Percentiles rank a stretch among this genome's conserved stretches.
These are phyloP conservation scores for Trichothecium sympodiale DNA, from an alignment of 2,329 filamentous ascomycete genomes.

Conservation along the genomic window DNA sequence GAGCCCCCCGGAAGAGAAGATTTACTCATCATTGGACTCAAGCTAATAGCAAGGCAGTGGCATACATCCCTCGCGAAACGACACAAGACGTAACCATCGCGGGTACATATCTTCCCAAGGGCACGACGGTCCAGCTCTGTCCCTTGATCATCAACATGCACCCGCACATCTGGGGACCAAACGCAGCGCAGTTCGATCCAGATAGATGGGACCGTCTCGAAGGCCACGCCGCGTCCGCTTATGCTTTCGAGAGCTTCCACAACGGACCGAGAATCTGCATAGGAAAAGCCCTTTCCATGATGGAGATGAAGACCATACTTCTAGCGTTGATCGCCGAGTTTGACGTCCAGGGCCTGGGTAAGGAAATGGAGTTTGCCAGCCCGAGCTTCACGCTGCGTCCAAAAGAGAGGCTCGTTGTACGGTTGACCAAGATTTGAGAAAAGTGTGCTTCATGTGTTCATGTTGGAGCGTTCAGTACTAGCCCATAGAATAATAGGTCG, in stretches of 20 bases:
- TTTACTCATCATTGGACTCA: too few species aligned
- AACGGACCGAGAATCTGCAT: conserved; percentile 26
- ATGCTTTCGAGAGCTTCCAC: conserved; percentile 23
- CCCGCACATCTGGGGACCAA: conserved; percentile 24
- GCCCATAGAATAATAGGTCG: too few species aligned
- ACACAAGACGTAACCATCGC: conserved; percentile 20
- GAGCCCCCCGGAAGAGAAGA: too few species aligned
- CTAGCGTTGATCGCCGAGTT: conserved; percentile 20
- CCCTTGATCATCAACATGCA: conserved; percentile 24
- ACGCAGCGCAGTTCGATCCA: conserved; percentile 22
- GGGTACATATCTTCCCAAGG: conserved; percentile 24
- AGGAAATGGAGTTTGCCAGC: conserved; percentile 5
- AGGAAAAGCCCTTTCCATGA: conserved; percentile 20
- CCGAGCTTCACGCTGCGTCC: conserved; percentile 10
- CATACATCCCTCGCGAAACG: conserved; percentile 21
- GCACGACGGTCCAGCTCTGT: conserved; percentile 24
- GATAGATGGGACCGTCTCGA: conserved; percentile 22
- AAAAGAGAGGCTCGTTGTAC: conserved; percentile 6
- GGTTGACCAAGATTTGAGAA: conserved; percentile 7
- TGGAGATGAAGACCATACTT: conserved; percentile 26
- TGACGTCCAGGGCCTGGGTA: conserved; percentile 12
- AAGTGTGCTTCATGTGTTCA: background rate
- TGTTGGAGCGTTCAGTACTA: too few species aligned
- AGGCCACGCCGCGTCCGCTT: conserved; percentile 14
- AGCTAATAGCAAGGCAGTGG: conserved; percentile 12